Base-by-base conservation (phyloP, 805 yeast genomes). In the Dipodascus albidus region DNA sequence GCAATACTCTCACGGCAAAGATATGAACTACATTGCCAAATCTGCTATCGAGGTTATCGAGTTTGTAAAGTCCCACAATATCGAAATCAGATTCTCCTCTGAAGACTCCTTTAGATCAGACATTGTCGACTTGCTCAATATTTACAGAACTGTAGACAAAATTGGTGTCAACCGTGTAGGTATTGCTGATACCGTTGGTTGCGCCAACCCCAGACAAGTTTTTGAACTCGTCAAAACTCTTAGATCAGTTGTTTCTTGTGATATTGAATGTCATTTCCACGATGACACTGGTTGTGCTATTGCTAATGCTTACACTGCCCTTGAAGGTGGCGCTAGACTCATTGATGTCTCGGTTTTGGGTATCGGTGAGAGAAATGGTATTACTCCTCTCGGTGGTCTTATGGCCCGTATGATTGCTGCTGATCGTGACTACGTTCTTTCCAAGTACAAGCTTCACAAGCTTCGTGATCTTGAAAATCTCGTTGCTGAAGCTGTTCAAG, bases 381-480 rank as follows among this genome's bases (percentile, higher is more conserved):
- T 91, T 70, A 89, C 96, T 44, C 95, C 98, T 55, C 79, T 91
- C 60, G 98, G 99, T 65, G 99, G 96, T 52, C 79, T 91, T 66
- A 91, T 91, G 98, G 97, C 98, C 48, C 82, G 99, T 74, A 91
- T 91, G 99, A 88, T 93, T 67, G 96, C 96, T 57, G 96, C 98
- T 57, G 95, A 91, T 74, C 84, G 97, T 64, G 97, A 91, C 61
- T 91, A 91, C 70, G 97, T 91, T 52, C 75, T 89, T 65, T 80
- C 90, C 70, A 91, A 91, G 75, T 91, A 91, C 76, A 93, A 93
- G 76, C 75, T 91, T 62, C 96, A 90, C 75, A 91, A 91, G 78
- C 80, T 91, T 62, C 83, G 99, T 74, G 98, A 91, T 68, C 76
- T 91, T 69, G 99, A 91, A 74, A 88, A 83, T 72, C 76, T 93